phyloP scores from a whole-genome alignment of 306 rosid species.

The Oemleria cerasiformis region DNA sequence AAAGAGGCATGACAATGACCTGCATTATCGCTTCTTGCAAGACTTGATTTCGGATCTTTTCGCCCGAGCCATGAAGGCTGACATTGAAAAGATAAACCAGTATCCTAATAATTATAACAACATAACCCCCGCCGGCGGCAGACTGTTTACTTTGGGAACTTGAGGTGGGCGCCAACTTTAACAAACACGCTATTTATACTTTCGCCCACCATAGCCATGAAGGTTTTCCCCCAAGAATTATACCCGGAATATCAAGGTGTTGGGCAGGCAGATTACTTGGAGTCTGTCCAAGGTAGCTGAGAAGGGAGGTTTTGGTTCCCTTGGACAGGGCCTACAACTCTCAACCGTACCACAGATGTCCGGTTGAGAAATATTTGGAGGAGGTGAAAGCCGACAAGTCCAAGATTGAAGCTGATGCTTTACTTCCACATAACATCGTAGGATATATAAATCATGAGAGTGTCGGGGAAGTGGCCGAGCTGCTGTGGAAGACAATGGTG shows the following conservation, averaged over 20 bases:
- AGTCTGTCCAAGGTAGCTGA: slow-evolving; percentile 48
- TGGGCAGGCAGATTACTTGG: slow-evolving; percentile 53
- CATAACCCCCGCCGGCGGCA: slow-evolving; percentile 33
- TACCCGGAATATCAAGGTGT: slow-evolving; percentile 26
- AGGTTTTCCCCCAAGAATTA: slow-evolving; percentile 43
- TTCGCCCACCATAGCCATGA: slow-evolving; percentile 51
- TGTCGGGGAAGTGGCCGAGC: slow-evolving; percentile 45
- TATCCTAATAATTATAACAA: too few relatives aligned
- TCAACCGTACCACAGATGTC: slow-evolving; percentile 20
- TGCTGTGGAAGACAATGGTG: slow-evolving; percentile 60
- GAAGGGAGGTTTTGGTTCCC: slow-evolving; percentile 54
- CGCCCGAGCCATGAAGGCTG: too few relatives aligned
- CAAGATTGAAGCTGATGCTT: slow-evolving; percentile 47
- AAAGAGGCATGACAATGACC: slow-evolving; percentile 16
- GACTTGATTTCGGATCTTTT: slow-evolving; percentile 46
- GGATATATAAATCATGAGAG: slow-evolving; percentile 6
- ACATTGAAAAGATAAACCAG: slow-evolving; percentile 34
- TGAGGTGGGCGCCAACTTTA: slow-evolving; percentile 5
- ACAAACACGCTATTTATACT: too few relatives aligned
- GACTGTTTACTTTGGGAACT: background rate
- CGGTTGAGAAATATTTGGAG: slow-evolving; percentile 37
- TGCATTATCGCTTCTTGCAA: slow-evolving; percentile 34
- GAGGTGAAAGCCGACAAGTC: slow-evolving; percentile 41
- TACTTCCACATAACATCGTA: slow-evolving; percentile 54
- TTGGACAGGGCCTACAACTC: slow-evolving; percentile 1